Percentiles rank a stretch among this genome's conserved stretches.
These are phyloP conservation scores for Ogataea hybrid DNA, from an alignment of 1,139 yeast species.

Conservation along the genomic window DNA sequence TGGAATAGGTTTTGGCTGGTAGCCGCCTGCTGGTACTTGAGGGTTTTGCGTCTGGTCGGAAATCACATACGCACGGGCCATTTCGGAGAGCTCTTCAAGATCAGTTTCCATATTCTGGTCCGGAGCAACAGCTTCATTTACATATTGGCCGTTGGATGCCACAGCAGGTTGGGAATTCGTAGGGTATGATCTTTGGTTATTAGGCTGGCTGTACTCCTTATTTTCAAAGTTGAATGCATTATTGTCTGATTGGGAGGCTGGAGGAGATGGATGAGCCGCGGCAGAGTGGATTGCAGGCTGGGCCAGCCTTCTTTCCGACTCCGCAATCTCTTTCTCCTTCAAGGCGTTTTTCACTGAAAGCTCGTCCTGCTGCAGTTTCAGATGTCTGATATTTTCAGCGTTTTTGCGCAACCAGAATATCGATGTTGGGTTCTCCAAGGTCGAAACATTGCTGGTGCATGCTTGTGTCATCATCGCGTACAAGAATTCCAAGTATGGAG, in stretches of 20 bases:
- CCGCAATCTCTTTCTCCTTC: conserved; percentile 23
- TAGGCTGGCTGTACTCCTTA: conserved; percentile 2
- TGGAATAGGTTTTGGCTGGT: conserved; percentile 19
- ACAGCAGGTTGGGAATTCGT: conserved; percentile 5
- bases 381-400: conserved; percentile 37
- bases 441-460: conserved; percentile 42
- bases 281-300: conserved; percentile 9
- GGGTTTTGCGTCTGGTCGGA: conserved; percentile 20
- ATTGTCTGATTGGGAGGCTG: conserved; percentile 3
- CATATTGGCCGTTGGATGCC: neutral
- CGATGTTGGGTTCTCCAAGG: conserved; percentile 26
- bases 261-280: conserved; percentile 8
- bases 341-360: conserved; percentile 21
- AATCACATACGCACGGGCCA: conserved; percentile 30
- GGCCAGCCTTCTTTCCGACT: conserved; percentile 16
- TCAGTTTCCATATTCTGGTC: conserved; percentile 20
- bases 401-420: conserved; percentile 36
- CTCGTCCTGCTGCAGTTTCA: conserved; percentile 31
- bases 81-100: conserved; percentile 28
- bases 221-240: conserved; percentile 4
- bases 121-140: neutral
- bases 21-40: conserved; percentile 14
- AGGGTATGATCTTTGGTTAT: conserved; percentile 9
- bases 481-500: conserved; percentile 86
- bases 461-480: conserved; percentile 78